Evolutionary conservation across 768 basidiomycete genomes (phyloP).

Genomic region (Boletus tomentosulus): DNA sequence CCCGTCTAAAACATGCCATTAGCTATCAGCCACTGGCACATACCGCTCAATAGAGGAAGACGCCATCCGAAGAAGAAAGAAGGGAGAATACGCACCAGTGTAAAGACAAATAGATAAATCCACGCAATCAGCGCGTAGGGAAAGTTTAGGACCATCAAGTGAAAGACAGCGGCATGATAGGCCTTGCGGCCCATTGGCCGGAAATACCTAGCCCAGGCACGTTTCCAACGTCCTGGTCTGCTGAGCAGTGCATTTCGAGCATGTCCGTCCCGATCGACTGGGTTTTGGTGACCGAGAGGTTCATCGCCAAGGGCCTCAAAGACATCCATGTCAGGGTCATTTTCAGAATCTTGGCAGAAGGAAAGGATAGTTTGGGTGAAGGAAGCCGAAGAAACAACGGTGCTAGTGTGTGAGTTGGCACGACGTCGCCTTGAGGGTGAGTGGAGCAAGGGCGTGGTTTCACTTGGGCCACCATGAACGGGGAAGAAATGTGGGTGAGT

Average conservation of each 20-base stretch:
- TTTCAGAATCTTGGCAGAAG: conserved; percentile 55
- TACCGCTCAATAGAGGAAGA: conserved; percentile 3
- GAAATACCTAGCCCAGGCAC: conserved; percentile 56
- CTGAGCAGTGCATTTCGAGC: background rate
- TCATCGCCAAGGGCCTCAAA: conserved; percentile 20
- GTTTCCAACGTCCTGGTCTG: conserved; percentile 11
- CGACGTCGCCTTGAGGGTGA: conserved; percentile 40
- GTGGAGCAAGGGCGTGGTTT: conserved; percentile 47
- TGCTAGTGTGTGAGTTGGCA: conserved; percentile 56
- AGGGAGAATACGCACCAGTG: conserved; percentile 50
- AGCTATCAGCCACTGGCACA: conserved; percentile 15
- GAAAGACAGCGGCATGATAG: conserved; percentile 67
- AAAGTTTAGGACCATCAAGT: conserved; percentile 71
- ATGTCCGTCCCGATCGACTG: conserved; percentile 2
- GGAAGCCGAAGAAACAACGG: conserved; percentile 42
- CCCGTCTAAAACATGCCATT: conserved; percentile 48
- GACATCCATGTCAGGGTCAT: conserved; percentile 38
- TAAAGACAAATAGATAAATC: conserved; percentile 76
- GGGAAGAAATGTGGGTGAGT: conserved; percentile 21
- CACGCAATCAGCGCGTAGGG: conserved; percentile 76
- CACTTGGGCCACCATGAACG: conserved; percentile 32
- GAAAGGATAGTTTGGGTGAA: conserved; percentile 67
- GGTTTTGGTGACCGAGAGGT: conserved; percentile 21
- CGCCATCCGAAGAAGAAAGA: background rate
- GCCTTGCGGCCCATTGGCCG: conserved; percentile 49